These are phyloP conservation scores for Pseudofabraea citricarpa DNA, from an alignment of 2,329 filamentous ascomycete species.

Conservation along the genomic window DNA sequence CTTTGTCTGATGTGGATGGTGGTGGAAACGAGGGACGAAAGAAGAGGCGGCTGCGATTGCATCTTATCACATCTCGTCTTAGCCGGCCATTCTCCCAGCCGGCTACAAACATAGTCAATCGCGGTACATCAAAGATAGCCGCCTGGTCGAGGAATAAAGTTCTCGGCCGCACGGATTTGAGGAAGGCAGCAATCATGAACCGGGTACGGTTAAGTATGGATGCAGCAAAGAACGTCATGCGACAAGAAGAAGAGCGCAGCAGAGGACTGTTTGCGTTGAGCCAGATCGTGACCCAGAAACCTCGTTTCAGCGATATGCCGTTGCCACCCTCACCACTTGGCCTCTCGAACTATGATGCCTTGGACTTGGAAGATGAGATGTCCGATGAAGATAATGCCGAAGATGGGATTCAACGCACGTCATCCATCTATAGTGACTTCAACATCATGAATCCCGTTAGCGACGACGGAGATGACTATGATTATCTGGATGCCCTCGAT, in stretches of 20 bases:
- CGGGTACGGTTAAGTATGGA: slow-evolving; percentile 45
- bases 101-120: slow-evolving; percentile 64
- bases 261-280: slow-evolving; percentile 18
- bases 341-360: slow-evolving; percentile 28
- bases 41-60: slow-evolving; percentile 60
- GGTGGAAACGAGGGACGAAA: slow-evolving; percentile 38
- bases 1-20: slow-evolving; percentile 29
- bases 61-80: slow-evolving; percentile 65
- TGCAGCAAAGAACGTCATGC: slow-evolving; percentile 19
- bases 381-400: slow-evolving; percentile 10
- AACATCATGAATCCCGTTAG: slow-evolving; percentile 25
- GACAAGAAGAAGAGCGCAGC: slow-evolving; percentile 17
- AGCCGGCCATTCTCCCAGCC: slow-evolving; percentile 66
- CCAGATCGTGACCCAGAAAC: slow-evolving; percentile 21
- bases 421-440: slow-evolving; percentile 27
- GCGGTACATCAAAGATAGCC: slow-evolving; percentile 41
- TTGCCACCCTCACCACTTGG: slow-evolving; percentile 28
- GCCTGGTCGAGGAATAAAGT: slow-evolving; percentile 42
- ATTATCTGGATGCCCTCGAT: slow-evolving; percentile 28
- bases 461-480: slow-evolving; percentile 23
- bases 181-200: slow-evolving; percentile 64
- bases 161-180: slow-evolving; percentile 45
- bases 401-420: slow-evolving; percentile 11
- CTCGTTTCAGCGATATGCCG: slow-evolving; percentile 19
- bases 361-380: slow-evolving; percentile 27